Percentiles rank a stretch among this genome's conserved stretches.
Evolutionary conservation across 169 alveolate genomes (phyloP).

Genomic region (Condylostoma magnum): DNA sequence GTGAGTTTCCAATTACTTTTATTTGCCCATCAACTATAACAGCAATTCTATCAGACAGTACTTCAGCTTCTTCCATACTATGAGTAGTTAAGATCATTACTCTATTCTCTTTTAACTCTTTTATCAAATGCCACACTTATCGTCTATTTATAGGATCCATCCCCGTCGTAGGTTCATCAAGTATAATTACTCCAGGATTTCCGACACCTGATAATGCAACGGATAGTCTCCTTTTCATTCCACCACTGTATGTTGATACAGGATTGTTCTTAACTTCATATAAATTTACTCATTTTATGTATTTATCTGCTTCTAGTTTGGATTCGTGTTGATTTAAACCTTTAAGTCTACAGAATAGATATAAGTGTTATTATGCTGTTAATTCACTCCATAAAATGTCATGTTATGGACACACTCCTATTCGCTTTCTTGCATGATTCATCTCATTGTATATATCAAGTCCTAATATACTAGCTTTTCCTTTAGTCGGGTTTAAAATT

Average conservation of each 20-base stretch:
- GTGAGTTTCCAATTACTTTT: conserved; percentile 67
- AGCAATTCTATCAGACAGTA: conserved; percentile 67
- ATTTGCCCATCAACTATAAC: conserved; percentile 69
- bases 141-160: conserved; percentile 76
- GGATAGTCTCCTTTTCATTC: conserved; percentile 86
- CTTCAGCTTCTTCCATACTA: conserved; percentile 87
- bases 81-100: conserved; percentile 68
- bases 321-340: conserved; percentile 52
- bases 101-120: conserved; percentile 57
- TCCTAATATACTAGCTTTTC: conserved; percentile 68
- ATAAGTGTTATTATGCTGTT: conserved; percentile 79
- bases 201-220: conserved; percentile 79
- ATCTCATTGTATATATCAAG: conserved; percentile 61
- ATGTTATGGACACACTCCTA: conserved; percentile 86
- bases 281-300: conserved; percentile 60
- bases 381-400: conserved; percentile 78
- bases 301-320: conserved; percentile 33
- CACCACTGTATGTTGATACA: conserved; percentile 76
- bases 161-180: conserved; percentile 81
- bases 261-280: conserved; percentile 54
- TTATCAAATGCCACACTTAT: conserved; percentile 67
- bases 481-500: conserved; percentile 61
- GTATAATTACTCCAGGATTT: conserved; percentile 57
- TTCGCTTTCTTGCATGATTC: conserved; percentile 59
- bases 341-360: conserved; percentile 61